Conservation (phyloP, 106 monocot genomes). For the Cymbidium sinense region DNA sequence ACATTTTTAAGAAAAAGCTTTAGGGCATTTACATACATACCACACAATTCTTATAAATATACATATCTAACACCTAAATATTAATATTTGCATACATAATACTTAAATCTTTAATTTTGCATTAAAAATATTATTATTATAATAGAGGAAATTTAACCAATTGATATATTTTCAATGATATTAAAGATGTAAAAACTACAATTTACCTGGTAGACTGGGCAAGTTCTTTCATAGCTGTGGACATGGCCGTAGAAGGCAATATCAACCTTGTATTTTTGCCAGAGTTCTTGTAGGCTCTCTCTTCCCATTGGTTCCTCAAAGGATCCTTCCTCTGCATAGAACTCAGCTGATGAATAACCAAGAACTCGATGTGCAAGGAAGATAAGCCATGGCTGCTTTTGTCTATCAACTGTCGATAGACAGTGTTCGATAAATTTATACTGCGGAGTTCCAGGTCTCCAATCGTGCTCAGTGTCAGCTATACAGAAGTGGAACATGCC, state of each 20-base stretch:
- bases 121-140: too few species aligned
- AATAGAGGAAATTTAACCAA: not conserved
- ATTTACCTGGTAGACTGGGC: conserved; percentile 82
- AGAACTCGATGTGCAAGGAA: conserved; percentile 41
- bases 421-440: conserved; percentile 84
- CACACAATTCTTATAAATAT: too few species aligned
- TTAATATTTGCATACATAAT: too few species aligned
- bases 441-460: conserved; percentile 82
- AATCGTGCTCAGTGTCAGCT: conserved; percentile 87
- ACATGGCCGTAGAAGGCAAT: conserved; percentile 86
- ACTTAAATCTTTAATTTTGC: too few species aligned
- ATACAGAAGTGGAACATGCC: conserved; percentile 95
- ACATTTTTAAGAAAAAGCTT: too few species aligned
- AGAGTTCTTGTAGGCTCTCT: conserved; percentile 79
- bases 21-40: too few species aligned
- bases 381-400: conserved; percentile 94
- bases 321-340: conserved; percentile 57
- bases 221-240: conserved; percentile 93
- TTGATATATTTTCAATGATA: not conserved
- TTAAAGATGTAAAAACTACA: not conserved
- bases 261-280: conserved; percentile 92
- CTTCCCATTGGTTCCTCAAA: conserved; percentile 92
- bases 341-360: conserved; percentile 41
- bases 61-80: too few species aligned
- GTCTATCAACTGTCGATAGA: conserved; percentile 66